These are phyloP conservation scores for Paramecium sexaurelia DNA, from an alignment of 73 alveolate species.

Conservation along the genomic window DNA sequence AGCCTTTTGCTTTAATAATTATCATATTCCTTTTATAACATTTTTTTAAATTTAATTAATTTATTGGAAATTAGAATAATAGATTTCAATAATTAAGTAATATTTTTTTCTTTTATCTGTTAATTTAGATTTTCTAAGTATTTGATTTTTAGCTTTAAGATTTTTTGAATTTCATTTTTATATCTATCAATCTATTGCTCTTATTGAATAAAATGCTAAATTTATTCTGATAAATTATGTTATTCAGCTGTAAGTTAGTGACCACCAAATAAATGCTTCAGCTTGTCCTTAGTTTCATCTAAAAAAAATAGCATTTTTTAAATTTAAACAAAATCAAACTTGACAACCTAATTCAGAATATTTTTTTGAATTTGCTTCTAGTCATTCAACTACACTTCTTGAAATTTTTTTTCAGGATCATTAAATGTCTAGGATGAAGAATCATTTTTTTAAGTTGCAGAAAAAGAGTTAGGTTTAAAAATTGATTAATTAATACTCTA, in stretches of 20 bases:
- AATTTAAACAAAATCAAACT: neutral
- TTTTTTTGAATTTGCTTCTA: neutral
- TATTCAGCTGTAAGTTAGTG: neutral
- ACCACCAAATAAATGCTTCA: neutral
- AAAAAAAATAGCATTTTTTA: neutral
- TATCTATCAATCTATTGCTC: neutral
- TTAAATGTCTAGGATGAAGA: neutral
- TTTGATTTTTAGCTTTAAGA: neutral
- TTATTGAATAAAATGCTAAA: neutral
- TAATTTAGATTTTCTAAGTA: neutral
- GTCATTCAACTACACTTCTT: neutral
- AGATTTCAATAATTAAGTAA: neutral
- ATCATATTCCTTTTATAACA: neutral
- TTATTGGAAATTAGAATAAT: neutral
- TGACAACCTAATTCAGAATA: neutral
- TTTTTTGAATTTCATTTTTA: neutral
- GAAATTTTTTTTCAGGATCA: neutral
- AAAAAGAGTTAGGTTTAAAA: neutral
- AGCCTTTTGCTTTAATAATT: neutral
- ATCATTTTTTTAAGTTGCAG: neutral
- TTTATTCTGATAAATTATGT: constrained; percentile 22
- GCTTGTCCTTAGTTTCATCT: neutral
- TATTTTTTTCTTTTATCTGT: neutral
- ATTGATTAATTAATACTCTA: neutral
- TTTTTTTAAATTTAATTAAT: neutral